phyloP scores from a whole-genome alignment of 2,329 filamentous ascomycete species.

The Aspergillus caelatus region DNA sequence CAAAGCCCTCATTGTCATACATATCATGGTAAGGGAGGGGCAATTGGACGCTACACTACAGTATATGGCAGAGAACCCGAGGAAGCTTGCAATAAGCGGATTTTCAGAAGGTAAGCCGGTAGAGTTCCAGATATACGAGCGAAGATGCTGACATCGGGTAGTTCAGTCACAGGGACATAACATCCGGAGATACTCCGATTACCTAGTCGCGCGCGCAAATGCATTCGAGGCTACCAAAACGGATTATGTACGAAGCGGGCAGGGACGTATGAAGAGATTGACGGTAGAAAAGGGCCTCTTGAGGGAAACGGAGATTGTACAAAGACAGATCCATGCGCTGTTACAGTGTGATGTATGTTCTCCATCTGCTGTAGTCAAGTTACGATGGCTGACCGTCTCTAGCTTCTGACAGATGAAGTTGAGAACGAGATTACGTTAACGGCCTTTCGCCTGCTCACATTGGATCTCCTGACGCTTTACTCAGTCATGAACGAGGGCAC shows the following conservation, averaged over 20 bases:
- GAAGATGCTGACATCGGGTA: conserved; percentile 50
- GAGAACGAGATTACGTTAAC: conserved; percentile 97
- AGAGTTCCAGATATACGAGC: background rate
- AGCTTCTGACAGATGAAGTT: conserved; percentile 84
- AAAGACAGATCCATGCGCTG: conserved; percentile 81
- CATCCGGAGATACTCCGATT: conserved; percentile 87
- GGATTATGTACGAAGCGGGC: conserved; percentile 85
- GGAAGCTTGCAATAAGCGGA: conserved; percentile 81
- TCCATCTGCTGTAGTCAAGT: background rate
- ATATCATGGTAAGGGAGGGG: conserved; percentile 96
- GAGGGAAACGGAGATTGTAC: conserved; percentile 87
- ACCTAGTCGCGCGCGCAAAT: conserved; percentile 78
- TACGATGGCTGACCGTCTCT: conserved; percentile 20
- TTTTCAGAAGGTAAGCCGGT: conserved; percentile 80
- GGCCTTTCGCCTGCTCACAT: conserved; percentile 85
- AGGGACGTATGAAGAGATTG: conserved; percentile 80
- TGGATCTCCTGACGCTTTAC: conserved; percentile 87
- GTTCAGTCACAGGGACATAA: conserved; percentile 94
- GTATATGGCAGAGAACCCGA: conserved; percentile 80
- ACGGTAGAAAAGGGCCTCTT: conserved; percentile 89
- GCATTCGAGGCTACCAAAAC: conserved; percentile 82
- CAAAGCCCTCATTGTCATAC: conserved; percentile 93
- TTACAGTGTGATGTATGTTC: conserved; percentile 82
- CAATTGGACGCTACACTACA: conserved; percentile 83
- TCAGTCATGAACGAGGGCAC: conserved; percentile 95